These are phyloP conservation scores for Trichoderma aggressivum DNA, from an alignment of 2,329 filamentous ascomycete genomes.

Conservation along the genomic window DNA sequence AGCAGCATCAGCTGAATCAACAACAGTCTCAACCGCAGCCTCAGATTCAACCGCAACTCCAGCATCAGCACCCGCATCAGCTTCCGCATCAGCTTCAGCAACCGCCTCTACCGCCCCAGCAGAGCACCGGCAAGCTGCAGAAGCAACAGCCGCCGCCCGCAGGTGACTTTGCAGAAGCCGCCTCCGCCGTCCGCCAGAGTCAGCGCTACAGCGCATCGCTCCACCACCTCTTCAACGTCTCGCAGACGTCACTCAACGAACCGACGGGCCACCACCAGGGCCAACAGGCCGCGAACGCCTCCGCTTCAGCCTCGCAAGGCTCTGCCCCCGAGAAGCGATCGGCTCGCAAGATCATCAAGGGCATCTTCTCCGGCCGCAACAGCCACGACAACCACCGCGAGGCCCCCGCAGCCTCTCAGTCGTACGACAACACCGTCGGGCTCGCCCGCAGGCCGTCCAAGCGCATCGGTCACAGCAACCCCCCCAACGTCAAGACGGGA, in stretches of 20 bases:
- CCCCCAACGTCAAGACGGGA: slow-evolving; percentile 42
- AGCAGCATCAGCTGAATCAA: slow-evolving; percentile 22
- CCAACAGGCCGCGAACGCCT: slow-evolving; percentile 21
- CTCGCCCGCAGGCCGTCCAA: slow-evolving; percentile 56
- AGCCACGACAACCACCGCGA: slow-evolving; percentile 18
- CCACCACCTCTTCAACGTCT: slow-evolving; percentile 33
- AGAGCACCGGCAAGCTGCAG: slow-evolving; percentile 32
- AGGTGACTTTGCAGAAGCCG: slow-evolving; percentile 41
- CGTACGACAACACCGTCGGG: slow-evolving; percentile 48
- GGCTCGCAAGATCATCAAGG: slow-evolving; percentile 53
- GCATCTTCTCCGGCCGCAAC: slow-evolving; percentile 42
- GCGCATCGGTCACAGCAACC: slow-evolving; percentile 46
- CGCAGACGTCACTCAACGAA: slow-evolving; percentile 28
- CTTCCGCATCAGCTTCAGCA: slow-evolving; percentile 27
- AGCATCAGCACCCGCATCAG: slow-evolving; percentile 29
- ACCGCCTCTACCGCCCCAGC: slow-evolving; percentile 6
- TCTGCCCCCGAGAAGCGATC: slow-evolving; percentile 45
- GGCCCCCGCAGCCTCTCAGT: slow-evolving; percentile 29
- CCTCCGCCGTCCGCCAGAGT: slow-evolving; percentile 46
- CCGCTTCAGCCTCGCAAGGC: slow-evolving; percentile 30
- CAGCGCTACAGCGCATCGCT: slow-evolving; percentile 44
- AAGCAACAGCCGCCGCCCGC: slow-evolving; percentile 26
- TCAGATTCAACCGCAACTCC: slow-evolving; percentile 15
- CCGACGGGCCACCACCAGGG: slow-evolving; percentile 26
- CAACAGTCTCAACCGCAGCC: not conserved